Conservation (phyloP, 176 grass and related monocot species). For the Pontederia paniculata region DNA sequence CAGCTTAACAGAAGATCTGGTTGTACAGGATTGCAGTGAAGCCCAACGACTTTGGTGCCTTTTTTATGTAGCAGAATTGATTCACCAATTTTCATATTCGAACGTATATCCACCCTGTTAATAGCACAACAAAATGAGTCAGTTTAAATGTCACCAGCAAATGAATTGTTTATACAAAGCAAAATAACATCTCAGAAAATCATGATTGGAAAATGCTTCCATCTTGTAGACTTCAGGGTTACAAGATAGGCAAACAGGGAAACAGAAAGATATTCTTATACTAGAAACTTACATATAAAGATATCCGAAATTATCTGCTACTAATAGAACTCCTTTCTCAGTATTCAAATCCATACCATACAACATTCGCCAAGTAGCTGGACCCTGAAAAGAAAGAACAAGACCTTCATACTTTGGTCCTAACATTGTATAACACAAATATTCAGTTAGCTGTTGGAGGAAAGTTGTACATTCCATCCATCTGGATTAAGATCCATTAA, state of each 20-base stretch:
- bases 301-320: constrained; percentile 87
- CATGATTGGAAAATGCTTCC: background rate
- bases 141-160: background rate
- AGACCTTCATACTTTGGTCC: background rate
- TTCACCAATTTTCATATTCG: constrained; percentile 45
- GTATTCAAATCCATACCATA: constrained; percentile 87
- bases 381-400: constrained; percentile 42
- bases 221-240: background rate
- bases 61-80: constrained; percentile 90
- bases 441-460: background rate
- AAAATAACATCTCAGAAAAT: background rate
- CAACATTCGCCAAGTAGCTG: constrained; percentile 78
- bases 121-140: constrained; percentile 9
- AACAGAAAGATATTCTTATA: background rate
- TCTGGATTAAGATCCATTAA: constrained; percentile 82
- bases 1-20: constrained; percentile 94
- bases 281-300: constrained; percentile 65
- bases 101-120: constrained; percentile 57
- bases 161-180: background rate
- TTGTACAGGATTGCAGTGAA: constrained; percentile 73
- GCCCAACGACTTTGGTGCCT: constrained; percentile 79
- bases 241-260: background rate
- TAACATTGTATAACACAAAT: constrained; percentile 1
- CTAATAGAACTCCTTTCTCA: constrained; percentile 74
- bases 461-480: constrained; percentile 71